Conservation (phyloP, 1,139 yeast genomes). For the Taphrina flavorubra region DNA sequence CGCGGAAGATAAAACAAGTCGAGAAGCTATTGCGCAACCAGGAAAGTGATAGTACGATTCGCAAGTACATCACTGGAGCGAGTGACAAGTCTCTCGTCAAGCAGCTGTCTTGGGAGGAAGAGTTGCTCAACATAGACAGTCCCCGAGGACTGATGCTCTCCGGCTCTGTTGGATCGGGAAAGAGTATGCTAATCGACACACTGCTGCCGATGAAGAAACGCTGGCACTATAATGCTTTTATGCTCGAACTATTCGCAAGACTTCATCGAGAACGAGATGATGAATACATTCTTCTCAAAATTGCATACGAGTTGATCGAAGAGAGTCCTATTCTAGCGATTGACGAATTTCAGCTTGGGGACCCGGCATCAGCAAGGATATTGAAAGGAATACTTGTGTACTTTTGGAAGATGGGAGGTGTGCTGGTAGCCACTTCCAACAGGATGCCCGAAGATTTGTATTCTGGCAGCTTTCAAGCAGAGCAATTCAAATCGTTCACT, state of each 20-base stretch:
- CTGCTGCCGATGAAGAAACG: conserved; percentile 73
- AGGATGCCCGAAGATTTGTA: conserved; percentile 93
- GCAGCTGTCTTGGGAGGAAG: conserved; percentile 59
- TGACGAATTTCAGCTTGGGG: conserved; percentile 90
- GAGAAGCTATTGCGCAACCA: conserved; percentile 46
- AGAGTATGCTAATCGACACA: conserved; percentile 96
- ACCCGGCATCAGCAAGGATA: conserved; percentile 98
- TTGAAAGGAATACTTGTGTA: conserved; percentile 72
- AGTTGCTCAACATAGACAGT: conserved; percentile 58
- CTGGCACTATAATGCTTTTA: conserved; percentile 74
- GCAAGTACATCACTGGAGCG: conserved; percentile 46
- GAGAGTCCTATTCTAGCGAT: conserved; percentile 63
- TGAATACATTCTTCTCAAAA: conserved; percentile 68
- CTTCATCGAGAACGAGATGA: conserved; percentile 60
- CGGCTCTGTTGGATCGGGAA: conserved; percentile 98
- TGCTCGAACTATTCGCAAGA: conserved; percentile 69
- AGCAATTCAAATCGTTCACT: conserved; percentile 88
- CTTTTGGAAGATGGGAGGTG: conserved; percentile 75
- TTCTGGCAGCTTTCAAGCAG: conserved; percentile 90
- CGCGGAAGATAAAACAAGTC: conserved; percentile 58
- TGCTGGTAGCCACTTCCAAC: conserved; percentile 90
- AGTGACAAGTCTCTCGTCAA: conserved; percentile 25
- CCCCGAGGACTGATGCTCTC: conserved; percentile 87
- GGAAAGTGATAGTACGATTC: conserved; percentile 42
- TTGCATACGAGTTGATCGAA: conserved; percentile 68